Evolutionary conservation across 768 basidiomycete genomes (phyloP).

Genomic region (Leccinum incarnatum): DNA sequence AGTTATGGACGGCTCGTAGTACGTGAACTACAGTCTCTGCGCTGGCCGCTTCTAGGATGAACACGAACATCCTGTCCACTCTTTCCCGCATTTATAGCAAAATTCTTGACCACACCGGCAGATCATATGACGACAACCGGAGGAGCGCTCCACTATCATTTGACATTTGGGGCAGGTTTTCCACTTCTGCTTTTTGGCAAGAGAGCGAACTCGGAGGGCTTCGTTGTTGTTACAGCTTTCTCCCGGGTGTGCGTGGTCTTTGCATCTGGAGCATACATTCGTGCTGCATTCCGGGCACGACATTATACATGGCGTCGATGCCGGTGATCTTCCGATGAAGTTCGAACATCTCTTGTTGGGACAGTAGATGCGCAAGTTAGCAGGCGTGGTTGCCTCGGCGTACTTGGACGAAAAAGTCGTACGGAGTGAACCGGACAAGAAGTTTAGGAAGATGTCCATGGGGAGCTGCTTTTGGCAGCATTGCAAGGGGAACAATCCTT

Average conservation of each 20-base stretch:
- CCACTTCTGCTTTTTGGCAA: slow-evolving; percentile 51
- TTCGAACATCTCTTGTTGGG: slow-evolving; percentile 44
- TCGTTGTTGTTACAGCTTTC: slow-evolving; percentile 43
- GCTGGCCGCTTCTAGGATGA: neutral
- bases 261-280: slow-evolving; percentile 49
- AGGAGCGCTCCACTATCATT: slow-evolving; percentile 49
- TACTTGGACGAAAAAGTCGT: slow-evolving; percentile 40
- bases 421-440: slow-evolving; percentile 32
- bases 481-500: slow-evolving; percentile 48
- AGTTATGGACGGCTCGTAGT: neutral
- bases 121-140: slow-evolving; percentile 58
- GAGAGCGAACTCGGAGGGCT: slow-evolving; percentile 39
- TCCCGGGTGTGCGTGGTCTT: slow-evolving; percentile 39
- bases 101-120: slow-evolving; percentile 43
- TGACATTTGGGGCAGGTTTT: slow-evolving; percentile 61
- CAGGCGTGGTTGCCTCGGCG: slow-evolving; percentile 44
- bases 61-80: slow-evolving; percentile 10
- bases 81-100: slow-evolving; percentile 23
- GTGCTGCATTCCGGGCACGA: slow-evolving; percentile 41
- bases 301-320: slow-evolving; percentile 20
- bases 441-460: slow-evolving; percentile 24
- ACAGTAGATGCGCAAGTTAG: slow-evolving; percentile 48
- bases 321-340: slow-evolving; percentile 46
- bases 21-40: neutral
- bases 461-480: slow-evolving; percentile 47